Evolutionary conservation across 768 basidiomycete genomes (phyloP).

Genomic region (Lanmaoa rubissima): DNA sequence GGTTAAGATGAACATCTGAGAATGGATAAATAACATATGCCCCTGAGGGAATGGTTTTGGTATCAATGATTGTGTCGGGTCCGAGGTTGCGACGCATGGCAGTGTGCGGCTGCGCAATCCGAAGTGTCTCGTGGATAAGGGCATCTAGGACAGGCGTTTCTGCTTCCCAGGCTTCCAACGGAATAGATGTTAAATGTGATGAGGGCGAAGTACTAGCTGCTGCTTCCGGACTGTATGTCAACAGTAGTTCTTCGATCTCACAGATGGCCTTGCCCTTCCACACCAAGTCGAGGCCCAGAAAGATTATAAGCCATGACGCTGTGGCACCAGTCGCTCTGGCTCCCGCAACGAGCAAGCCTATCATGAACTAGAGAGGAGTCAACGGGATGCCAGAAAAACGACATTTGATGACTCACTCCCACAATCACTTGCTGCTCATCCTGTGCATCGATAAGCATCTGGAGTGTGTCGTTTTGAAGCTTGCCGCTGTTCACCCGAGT

Average conservation of each 20-base stretch:
- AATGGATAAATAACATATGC: conserved; percentile 79
- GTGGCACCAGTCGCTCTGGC: conserved; percentile 77
- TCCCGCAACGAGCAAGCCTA: conserved; percentile 77
- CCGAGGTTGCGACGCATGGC: conserved; percentile 81
- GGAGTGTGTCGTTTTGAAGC: conserved; percentile 62
- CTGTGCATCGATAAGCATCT: conserved; percentile 67
- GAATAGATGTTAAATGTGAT: conserved; percentile 53
- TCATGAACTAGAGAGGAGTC: conserved; percentile 59
- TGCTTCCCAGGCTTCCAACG: conserved; percentile 68
- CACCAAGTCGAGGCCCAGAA: conserved; percentile 62
- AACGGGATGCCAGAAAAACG: conserved; percentile 19
- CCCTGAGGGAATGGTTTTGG: conserved; percentile 67
- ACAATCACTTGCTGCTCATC: conserved; percentile 69
- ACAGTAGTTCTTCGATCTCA: conserved; percentile 59
- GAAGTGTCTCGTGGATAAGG: conserved; percentile 73
- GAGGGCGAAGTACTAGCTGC: conserved; percentile 34
- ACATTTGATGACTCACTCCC: conserved; percentile 46
- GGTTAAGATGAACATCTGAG: conserved; percentile 74
- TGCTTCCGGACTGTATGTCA: conserved; percentile 34
- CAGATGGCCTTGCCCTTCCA: conserved; percentile 61
- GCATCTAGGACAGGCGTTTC: conserved; percentile 70
- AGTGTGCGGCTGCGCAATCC: conserved; percentile 74
- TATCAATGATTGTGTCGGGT: conserved; percentile 66
- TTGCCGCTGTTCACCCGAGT: conserved; percentile 57
- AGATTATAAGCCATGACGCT: conserved; percentile 76